Base-by-base conservation (phyloP, 176 grass and related monocot genomes). In the Eleusine coracana region DNA sequence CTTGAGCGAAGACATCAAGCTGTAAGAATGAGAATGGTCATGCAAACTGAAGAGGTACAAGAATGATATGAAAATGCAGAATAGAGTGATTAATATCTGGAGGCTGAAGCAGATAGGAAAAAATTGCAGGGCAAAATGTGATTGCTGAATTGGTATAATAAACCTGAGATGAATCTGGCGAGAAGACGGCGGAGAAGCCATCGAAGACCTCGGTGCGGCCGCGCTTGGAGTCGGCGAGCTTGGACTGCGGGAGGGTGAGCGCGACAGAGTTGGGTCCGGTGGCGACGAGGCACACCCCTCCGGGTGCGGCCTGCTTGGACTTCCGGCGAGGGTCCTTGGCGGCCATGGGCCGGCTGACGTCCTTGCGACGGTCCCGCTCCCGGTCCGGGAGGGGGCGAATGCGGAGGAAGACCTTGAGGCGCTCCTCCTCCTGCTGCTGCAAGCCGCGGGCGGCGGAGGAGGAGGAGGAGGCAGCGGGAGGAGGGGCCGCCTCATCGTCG, bases 361-460 rank as follows among this genome's bases (percentile, higher is more conserved):
- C 75, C n/a, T 67, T 86, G 60, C 71, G 46, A 60, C 83, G 82
- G 18, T 73, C 66, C 36, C 87, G 78, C 10, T 73, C 70, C 41
- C 45, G 20, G 29, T 87, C 28, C 18, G 73, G 76, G 31, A 82
- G 72, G 8, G 87, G 92, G 10, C 95, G 95, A 77, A 97, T 94
- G 77, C 95, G 88, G 54, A 94, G 88, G 81, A 91, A 97, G 10
- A 97, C 92, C 56, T 89, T 97, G 66, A 97, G 83, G 36, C 36
- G 39, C 15, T 76, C 66, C 42, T 81, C 45, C 50, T 77, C 45
- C 31, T 1, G 31, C 31, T 1, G 31, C 50, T 42, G 46, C 62
- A 46, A 25, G 44, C 37, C n/a, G 61, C 75, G 67, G 10, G n/a
- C n/a, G n/a, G n/a, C n/a, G n/a, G 80, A 63, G 74, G 38, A 42